Evolutionary conservation across 495 filamentous ascomycete species (phyloP).

Genomic region (Daldinia concentrica): DNA sequence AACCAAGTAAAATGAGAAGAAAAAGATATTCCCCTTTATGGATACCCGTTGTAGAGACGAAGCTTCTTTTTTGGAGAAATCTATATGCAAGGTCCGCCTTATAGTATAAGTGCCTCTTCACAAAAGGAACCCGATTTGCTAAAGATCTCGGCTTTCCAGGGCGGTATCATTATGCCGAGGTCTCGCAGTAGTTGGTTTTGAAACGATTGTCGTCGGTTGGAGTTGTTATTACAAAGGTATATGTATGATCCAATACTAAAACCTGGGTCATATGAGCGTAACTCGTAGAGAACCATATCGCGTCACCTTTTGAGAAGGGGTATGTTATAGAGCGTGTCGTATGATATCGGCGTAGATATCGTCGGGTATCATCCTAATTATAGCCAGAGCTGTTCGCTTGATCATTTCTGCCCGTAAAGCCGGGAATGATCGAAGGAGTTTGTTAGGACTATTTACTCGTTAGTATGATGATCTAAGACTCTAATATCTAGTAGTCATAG

Average conservation of each 20-base stretch:
- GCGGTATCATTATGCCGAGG: slow-evolving; percentile 3
- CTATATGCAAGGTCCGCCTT: slow-evolving; percentile 23
- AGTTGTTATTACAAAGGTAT: slow-evolving; percentile 26
- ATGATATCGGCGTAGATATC: slow-evolving; percentile 91
- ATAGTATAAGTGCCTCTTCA: slow-evolving; percentile 2
- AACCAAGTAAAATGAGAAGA: background rate
- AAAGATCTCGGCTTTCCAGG: slow-evolving; percentile 2
- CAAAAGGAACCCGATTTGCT: slow-evolving; percentile 11
- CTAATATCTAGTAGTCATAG: background rate
- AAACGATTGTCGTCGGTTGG: slow-evolving; percentile 3
- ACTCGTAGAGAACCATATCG: background rate
- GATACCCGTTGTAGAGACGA: background rate
- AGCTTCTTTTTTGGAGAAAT: slow-evolving; percentile 6
- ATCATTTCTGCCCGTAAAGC: slow-evolving; percentile 82
- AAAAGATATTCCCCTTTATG: slow-evolving; percentile 2
- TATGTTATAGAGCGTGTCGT: slow-evolving; percentile 75
- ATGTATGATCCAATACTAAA: slow-evolving; percentile 1
- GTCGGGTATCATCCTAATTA: slow-evolving; percentile 86
- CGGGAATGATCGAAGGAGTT: slow-evolving; percentile 88
- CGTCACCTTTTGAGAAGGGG: background rate
- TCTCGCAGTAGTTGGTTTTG: background rate
- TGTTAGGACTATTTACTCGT: slow-evolving; percentile 75
- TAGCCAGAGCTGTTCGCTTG: slow-evolving; percentile 78
- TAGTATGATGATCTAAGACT: slow-evolving; percentile 13
- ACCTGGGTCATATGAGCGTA: slow-evolving; percentile 2